These are phyloP conservation scores for Colletotrichum neosansevieriae DNA, from an alignment of 2,329 filamentous ascomycete species.

Conservation along the genomic window DNA sequence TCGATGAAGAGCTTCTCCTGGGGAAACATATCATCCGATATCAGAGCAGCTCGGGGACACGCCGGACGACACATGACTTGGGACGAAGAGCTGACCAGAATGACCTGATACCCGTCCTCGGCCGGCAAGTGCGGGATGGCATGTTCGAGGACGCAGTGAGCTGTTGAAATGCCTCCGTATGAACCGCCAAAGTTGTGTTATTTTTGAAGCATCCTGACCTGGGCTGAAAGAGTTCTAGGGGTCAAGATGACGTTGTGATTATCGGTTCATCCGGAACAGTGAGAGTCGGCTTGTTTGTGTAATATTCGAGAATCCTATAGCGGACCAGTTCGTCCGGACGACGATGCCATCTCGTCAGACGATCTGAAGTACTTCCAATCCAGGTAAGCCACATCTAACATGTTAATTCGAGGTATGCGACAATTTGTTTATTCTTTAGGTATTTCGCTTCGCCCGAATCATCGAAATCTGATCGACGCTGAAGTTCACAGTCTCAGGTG, in stretches of 20 bases:
- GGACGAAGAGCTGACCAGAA: constrained; percentile 57
- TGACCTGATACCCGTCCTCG: constrained; percentile 53
- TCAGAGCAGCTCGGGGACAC: constrained; percentile 60
- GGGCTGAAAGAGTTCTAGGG: too few relatives aligned
- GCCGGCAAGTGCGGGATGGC: constrained; percentile 55
- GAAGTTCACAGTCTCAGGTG: too few relatives aligned
- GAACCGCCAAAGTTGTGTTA: constrained; percentile 58
- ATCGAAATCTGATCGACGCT: too few relatives aligned
- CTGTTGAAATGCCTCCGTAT: constrained; percentile 62
- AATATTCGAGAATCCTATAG: neutral
- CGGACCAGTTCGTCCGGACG: constrained; percentile 2
- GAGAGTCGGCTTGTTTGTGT: neutral
- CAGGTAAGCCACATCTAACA: too few relatives aligned
- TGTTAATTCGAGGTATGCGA: too few relatives aligned
- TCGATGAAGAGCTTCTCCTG: constrained; percentile 59
- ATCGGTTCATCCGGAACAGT: neutral
- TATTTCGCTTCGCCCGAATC: too few relatives aligned
- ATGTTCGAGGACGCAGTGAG: constrained; percentile 67
- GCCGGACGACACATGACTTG: constrained; percentile 58
- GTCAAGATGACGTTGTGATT: too few relatives aligned
- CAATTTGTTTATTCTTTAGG: neutral
- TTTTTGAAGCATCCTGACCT: too few relatives aligned
- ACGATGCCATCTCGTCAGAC: neutral
- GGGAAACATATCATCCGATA: constrained; percentile 57
- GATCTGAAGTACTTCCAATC: too few relatives aligned